Evolutionary conservation across 805 yeast species (phyloP), one percentile per base, ranked within the genome.

Genomic region (Candida khao-thaluensis): DNA sequence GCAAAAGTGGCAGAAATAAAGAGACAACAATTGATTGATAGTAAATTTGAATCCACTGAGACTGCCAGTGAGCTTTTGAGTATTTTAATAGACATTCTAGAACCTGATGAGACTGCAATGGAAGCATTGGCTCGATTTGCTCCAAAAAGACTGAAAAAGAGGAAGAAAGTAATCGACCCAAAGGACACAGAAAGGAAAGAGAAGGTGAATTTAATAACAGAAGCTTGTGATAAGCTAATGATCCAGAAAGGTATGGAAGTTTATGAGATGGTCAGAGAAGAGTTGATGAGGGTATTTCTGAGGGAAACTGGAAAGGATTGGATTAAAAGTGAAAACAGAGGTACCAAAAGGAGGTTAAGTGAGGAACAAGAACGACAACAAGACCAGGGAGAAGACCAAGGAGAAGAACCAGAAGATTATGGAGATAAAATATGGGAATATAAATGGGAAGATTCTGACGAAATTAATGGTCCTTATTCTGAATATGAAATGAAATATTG

Each of bases 81-180:
- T 25, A 35, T 30, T 1, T 48, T 81, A n/a, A 70, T 81, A 3
- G 55, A 42, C 1, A n/a, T 51, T 1, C 52, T 82, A 27, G 74
- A 79, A 33, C 79, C 83, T 0, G 79, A 75, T 2, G 89, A 82
- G 50, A 71, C 79, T 0, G 72, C 82, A 2, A 45, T 76, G 54
- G 86, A 82, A 49, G 74, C 79, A 1, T 55, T 82, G 23, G 53
- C 76, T 49, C 48, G 65, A 68, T 44, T 60, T 59, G 42, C 67
- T 56, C 53, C 57, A 23, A 38, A 42, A 49, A 35, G 59, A 49
- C 47, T 41, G 30, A 48, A 32, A 43, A 44, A 41, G 49, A 48
- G 34, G 40, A 49, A 37, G 37, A 48, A 30, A 25, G 36, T 33
- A 4, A 10, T 21, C 3, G 30, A 29, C 41, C 29, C 15, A 4